Conservation (phyloP, 768 basidiomycete genomes). For the Mycena belliarum region DNA sequence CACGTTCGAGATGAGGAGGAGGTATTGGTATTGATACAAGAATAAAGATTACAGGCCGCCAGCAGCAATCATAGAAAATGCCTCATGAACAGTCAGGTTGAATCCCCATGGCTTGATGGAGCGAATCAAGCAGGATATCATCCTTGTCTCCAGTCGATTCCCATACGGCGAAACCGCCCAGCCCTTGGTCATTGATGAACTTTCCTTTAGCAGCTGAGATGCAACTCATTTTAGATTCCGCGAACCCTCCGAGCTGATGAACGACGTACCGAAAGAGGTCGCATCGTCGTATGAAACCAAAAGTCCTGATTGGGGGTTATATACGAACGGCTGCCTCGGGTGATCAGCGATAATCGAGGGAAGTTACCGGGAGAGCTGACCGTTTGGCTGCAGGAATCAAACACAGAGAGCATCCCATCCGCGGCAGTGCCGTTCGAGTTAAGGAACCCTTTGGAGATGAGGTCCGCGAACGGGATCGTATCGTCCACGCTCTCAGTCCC, state of each 20-base stretch:
- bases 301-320: conserved; percentile 51
- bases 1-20: no score
- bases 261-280: conserved; percentile 45
- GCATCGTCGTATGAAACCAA: conserved; percentile 71
- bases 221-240: neutral
- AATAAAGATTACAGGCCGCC: neutral
- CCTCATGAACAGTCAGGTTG: conserved; percentile 10
- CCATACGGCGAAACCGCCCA: conserved; percentile 75
- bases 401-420: conserved; percentile 50
- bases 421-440: conserved; percentile 40
- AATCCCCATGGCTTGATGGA: conserved; percentile 37
- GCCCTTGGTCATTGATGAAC: conserved; percentile 52
- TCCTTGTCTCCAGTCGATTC: conserved; percentile 66
- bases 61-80: neutral
- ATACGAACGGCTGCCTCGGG: conserved; percentile 61
- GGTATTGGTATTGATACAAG: neutral
- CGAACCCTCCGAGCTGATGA: neutral
- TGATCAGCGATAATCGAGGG: neutral
- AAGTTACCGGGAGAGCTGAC: conserved; percentile 37
- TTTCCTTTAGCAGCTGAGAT: conserved; percentile 50
- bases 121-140: conserved; percentile 63
- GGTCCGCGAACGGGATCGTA: conserved; percentile 62
- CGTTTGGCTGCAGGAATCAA: conserved; percentile 73
- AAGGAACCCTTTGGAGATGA: conserved; percentile 59
- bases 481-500: conserved; percentile 51